phyloP scores from a whole-genome alignment of 2,329 filamentous ascomycete species.

The Penicillium janthinellum region DNA sequence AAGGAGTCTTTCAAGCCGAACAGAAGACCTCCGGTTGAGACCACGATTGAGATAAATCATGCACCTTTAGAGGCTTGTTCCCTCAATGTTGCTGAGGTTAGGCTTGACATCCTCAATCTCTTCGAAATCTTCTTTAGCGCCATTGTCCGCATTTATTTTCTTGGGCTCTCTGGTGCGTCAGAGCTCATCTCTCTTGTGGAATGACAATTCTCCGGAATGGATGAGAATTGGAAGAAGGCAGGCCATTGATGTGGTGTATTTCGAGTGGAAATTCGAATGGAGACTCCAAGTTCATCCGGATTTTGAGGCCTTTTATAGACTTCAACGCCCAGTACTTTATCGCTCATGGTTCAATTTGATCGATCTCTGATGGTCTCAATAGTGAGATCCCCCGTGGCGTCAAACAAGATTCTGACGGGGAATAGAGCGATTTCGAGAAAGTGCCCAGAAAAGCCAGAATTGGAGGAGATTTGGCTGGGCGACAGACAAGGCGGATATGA shows the following conservation, averaged over 20 bases:
- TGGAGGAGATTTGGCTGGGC: not conserved
- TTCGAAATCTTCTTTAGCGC: slow-evolving; percentile 8
- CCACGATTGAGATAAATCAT: slow-evolving; percentile 18
- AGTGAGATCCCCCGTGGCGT: not conserved
- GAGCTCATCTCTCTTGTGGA: not conserved
- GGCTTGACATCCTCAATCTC: slow-evolving; percentile 14
- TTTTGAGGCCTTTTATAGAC: not conserved
- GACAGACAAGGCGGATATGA: not conserved
- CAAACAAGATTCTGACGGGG: not conserved
- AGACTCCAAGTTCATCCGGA: not conserved
- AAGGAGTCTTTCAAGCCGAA: slow-evolving; percentile 6
- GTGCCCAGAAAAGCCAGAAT: not conserved
- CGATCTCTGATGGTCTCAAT: not conserved
- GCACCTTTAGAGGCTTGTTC: slow-evolving; percentile 15
- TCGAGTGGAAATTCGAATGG: not conserved
- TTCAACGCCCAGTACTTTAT: not conserved
- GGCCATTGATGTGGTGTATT: not conserved
- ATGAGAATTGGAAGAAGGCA: not conserved
- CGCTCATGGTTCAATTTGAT: not conserved
- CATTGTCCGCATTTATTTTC: not conserved
- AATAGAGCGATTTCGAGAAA: not conserved
- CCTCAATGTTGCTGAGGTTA: slow-evolving; percentile 13
- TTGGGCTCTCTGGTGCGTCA: not conserved
- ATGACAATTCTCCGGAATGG: not conserved
- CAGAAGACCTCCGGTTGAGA: slow-evolving; percentile 16